A percentile compares a stretch with the other conserved stretches of the same genome.
phyloP scores from a whole-genome alignment of 768 basidiomycete genomes.

The Auriculariales sp. region DNA sequence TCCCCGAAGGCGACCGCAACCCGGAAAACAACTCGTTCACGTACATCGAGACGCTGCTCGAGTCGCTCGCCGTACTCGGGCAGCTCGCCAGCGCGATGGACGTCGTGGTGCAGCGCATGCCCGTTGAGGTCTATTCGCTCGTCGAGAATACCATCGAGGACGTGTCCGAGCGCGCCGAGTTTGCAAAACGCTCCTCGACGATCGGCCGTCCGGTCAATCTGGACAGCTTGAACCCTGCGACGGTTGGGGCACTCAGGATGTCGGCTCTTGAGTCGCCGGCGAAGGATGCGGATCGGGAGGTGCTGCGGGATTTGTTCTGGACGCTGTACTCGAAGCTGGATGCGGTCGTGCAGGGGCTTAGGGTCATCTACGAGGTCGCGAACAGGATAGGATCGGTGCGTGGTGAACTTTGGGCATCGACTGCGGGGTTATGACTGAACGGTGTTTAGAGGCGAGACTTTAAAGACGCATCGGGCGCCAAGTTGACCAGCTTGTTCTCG shows the following conservation, averaged over 20 bases:
- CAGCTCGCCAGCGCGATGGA: conserved; percentile 78
- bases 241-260: conserved; percentile 36
- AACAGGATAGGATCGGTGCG: conserved; percentile 83
- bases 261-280: conserved; percentile 60
- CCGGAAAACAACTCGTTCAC: conserved; percentile 88
- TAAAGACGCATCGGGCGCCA: conserved; percentile 70
- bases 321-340: conserved; percentile 91
- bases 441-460: conserved; percentile 69
- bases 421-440: not conserved
- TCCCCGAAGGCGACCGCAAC: conserved; percentile 27
- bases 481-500: conserved; percentile 64
- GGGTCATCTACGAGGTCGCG: conserved; percentile 81
- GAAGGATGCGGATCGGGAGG: conserved; percentile 68
- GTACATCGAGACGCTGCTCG: conserved; percentile 85
- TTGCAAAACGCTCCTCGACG: conserved; percentile 32
- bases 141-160: conserved; percentile 83
- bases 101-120: conserved; percentile 65
- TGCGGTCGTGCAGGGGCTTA: conserved; percentile 81
- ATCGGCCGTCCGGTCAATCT: not conserved
- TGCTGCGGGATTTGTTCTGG: conserved; percentile 88
- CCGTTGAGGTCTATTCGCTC: conserved; percentile 68
- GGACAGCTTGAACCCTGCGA: not conserved
- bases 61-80: conserved; percentile 84
- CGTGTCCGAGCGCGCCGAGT: conserved; percentile 81
- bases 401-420: conserved; percentile 9